Conservation (phyloP, 495 filamentous ascomycete genomes). For the Lichina pygmaea region DNA sequence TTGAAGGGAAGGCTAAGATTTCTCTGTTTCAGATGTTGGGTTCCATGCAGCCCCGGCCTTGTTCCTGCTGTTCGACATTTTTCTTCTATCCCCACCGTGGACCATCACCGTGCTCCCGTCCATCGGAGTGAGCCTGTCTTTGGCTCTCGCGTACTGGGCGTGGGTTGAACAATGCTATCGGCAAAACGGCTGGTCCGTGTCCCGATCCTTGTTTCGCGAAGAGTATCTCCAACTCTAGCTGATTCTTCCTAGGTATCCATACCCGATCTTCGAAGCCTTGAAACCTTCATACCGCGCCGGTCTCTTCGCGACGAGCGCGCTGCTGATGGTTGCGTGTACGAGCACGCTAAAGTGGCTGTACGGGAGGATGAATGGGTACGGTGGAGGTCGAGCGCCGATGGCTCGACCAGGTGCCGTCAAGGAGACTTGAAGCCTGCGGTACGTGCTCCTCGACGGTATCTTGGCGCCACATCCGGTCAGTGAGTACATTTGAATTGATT, state of each 20-base stretch:
- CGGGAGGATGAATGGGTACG: slow-evolving; percentile 35
- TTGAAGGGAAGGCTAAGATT: neutral
- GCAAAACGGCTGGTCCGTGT: slow-evolving; percentile 42
- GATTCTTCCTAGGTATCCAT: slow-evolving; percentile 37
- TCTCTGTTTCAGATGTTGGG: slow-evolving; percentile 28
- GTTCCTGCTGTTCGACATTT: slow-evolving; percentile 40
- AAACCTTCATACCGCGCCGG: slow-evolving; percentile 29
- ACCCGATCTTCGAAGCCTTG: slow-evolving; percentile 50
- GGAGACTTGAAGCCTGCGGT: neutral
- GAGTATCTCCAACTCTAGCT: neutral
- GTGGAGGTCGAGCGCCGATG: neutral
- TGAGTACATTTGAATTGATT: no score
- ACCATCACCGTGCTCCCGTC: slow-evolving; percentile 33
- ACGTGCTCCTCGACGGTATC: no score
- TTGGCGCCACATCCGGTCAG: no score
- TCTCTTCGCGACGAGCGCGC: slow-evolving; percentile 42
- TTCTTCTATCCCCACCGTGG: slow-evolving; percentile 64
- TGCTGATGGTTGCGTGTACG: slow-evolving; percentile 45
- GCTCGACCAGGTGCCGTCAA: neutral
- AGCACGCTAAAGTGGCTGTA: slow-evolving; percentile 38
- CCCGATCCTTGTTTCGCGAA: neutral
- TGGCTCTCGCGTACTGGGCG: slow-evolving; percentile 62
- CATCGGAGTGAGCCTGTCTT: slow-evolving; percentile 27
- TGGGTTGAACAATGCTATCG: slow-evolving; percentile 65
- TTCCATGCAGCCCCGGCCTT: slow-evolving; percentile 60